Percentiles rank a stretch among this genome's conserved stretches.
These are phyloP conservation scores for Candida buenavistaensis DNA, from an alignment of 1,139 yeast genomes.

Conservation along the genomic window DNA sequence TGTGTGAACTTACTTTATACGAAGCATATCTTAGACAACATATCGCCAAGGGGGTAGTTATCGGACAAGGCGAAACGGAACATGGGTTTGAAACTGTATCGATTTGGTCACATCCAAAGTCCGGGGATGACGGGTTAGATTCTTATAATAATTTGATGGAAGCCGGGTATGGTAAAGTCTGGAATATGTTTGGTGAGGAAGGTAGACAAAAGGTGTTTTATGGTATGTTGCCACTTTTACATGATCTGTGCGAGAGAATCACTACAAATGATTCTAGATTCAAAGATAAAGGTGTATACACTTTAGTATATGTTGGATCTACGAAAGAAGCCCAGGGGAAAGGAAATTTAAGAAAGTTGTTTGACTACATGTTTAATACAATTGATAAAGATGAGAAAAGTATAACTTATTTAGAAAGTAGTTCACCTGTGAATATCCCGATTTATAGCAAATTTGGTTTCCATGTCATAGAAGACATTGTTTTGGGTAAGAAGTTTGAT, in stretches of 20 bases:
- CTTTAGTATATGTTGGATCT: slow-evolving; percentile 64
- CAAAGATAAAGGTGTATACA: slow-evolving; percentile 44
- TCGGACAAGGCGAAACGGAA: slow-evolving; percentile 46
- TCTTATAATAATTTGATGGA: slow-evolving; percentile 52
- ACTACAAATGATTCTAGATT: slow-evolving; percentile 33
- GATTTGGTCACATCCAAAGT: slow-evolving; percentile 61
- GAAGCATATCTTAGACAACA: slow-evolving; percentile 61
- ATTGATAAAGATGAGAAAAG: slow-evolving; percentile 46
- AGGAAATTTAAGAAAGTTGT: slow-evolving; percentile 61
- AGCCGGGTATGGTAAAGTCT: slow-evolving; percentile 57
- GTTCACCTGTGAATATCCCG: slow-evolving; percentile 52
- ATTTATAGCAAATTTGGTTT: slow-evolving; percentile 62
- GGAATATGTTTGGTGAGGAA: slow-evolving; percentile 50
- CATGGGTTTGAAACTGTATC: slow-evolving; percentile 62
- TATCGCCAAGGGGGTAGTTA: slow-evolving; percentile 53
- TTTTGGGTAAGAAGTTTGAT: slow-evolving; percentile 42
- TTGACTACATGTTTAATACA: slow-evolving; percentile 54
- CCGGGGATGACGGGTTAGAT: slow-evolving; percentile 44
- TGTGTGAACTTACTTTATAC: slow-evolving; percentile 49
- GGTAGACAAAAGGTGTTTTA: slow-evolving; percentile 57
- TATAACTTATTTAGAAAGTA: slow-evolving; percentile 59
- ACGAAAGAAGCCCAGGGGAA: slow-evolving; percentile 61
- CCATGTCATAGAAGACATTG: slow-evolving; percentile 47
- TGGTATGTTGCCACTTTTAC: slow-evolving; percentile 58
- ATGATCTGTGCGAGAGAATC: slow-evolving; percentile 48